Base-by-base conservation (phyloP, 2,329 filamentous ascomycete species). In the Atkinsonella texensis region DNA sequence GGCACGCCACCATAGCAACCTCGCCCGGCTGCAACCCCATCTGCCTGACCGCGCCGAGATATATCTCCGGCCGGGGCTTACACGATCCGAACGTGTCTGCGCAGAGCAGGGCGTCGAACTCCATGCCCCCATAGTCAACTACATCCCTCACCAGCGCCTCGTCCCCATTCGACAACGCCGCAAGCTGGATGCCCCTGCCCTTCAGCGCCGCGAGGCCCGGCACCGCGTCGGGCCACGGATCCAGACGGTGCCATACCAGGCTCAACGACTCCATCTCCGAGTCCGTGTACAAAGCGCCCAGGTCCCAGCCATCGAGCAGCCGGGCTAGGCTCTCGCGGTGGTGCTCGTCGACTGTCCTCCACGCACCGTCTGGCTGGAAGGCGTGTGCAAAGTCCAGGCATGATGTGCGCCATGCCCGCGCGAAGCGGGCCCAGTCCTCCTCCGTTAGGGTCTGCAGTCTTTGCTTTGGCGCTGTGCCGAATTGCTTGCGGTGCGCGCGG, bases 81-180 rank as follows among this genome's bases (percentile, higher is more conserved):
- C 91, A 93, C 0, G 79, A 80, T 44, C 73, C 70, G 62, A 90
- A 91, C 56, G 83, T 76, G 65, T 86, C 85, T 0, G 81, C 79
- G 9, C 81, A 86, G 53, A 84, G 70, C 40, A 89, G 59, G 50
- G 73, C 68, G 20, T 73, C 72, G 59, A 89, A 91, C 0, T 74
- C 75, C 48, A 90, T 73, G 4, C 67, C 65, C 1, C 77, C 82
- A 58, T 79, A 72, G 48, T 67, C 62, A 48, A 77, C 67, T 47
- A 93, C 72, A 61, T 91, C 87, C 2, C 69, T 62, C 43, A 91
- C 71, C n/a, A 91, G 69, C 1, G 72, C 68, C 2, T 73, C 62
- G 62, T 90, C 91, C 38, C 85, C 87, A 62, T 93, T 93, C 31
- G 83, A 87, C 28, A 91, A 70, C 0, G 84, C 88, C 41, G 79